A percentile compares a stretch with the other conserved stretches of the same genome.
Conservation (phyloP, 495 filamentous ascomycete genomes). For the Staphylotrichum longicolle region DNA sequence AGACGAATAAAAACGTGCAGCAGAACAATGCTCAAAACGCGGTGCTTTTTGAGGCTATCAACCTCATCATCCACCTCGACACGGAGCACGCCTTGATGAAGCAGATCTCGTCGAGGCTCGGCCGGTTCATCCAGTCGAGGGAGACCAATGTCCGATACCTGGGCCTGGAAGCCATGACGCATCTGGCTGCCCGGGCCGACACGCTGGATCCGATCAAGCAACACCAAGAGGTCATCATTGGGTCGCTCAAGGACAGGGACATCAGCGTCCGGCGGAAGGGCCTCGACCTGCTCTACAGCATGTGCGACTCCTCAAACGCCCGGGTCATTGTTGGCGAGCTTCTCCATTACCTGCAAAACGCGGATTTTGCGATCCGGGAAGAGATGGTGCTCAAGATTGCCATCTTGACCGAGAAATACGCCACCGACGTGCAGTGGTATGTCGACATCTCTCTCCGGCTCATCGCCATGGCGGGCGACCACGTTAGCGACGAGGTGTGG, state of each 20-base stretch:
- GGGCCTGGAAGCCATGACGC: conserved; percentile 96
- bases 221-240: conserved; percentile 93
- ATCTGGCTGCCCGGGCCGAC: conserved; percentile 91
- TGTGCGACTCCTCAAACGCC: conserved; percentile 94
- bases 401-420: conserved; percentile 97
- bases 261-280: conserved; percentile 97
- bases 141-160: conserved; percentile 99
- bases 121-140: conserved; percentile 93
- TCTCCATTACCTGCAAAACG: conserved; percentile 88
- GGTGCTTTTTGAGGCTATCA: conserved; percentile 97
- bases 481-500: conserved; percentile 99
- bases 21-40: conserved; percentile 99
- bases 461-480: conserved; percentile 94
- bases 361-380: conserved; percentile 95
- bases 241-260: conserved; percentile 89
- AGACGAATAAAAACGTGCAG: conserved; percentile 96
- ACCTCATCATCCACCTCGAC: conserved; percentile 97
- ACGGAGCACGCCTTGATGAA: conserved; percentile 95
- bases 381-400: conserved; percentile 99
- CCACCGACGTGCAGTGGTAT: conserved; percentile 98
- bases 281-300: conserved; percentile 96
- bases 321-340: conserved; percentile 91
- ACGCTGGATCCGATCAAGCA: conserved; percentile 97
- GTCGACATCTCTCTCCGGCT: conserved; percentile 95
- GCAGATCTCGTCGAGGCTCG: conserved; percentile 89